Base-by-base conservation (phyloP, 257 asterid species). In the Fraxinus pennsylvanica region DNA sequence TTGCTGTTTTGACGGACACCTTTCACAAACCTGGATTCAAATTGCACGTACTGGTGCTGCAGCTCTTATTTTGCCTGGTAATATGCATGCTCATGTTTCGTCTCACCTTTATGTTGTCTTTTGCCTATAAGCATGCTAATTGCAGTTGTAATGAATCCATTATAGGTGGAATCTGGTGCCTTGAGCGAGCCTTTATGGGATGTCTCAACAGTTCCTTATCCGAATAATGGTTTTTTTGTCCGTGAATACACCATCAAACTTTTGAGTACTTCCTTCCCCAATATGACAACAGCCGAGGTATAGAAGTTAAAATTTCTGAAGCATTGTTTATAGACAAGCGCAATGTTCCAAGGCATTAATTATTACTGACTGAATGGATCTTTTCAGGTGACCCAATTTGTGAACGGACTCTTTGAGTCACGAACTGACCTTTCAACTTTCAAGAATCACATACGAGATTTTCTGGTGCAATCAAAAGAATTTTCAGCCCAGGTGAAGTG, bases 1-100 rank as follows among this genome's bases (percentile, higher is more conserved):
- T 95, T 80, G 97, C 96, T 71, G 99, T 95, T 79, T 84, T 93
- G 84, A 90, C 97, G 1, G 99, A 95, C 81, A 91, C 99, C 47
- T 93, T 95, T 82, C 99, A 95, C 74, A 95, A 93, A 81, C 99
- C 98, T 14, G 99, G 99, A 78, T 95, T 95, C 88, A 95, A 95
- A 83, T 81, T 95, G 88, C 99, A 95, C 70, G 97, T 95, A 22
- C 83, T 92, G 71, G 90, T 93, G 81, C 89, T 95, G 87, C 98
- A 91, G 78, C 92, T 93, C 78, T 83, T 95, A 33, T 90, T 95
- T 86, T 82, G 91, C 89, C 87, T 91, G 98, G 99, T 95, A 93
- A 80, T 76, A 74, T 47, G 59, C 71, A 61, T 27, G 43, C 74
- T 63, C 41, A 25, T 30, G 19, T 63, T 35, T 41, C 2, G 22